Percentiles rank a stretch among this genome's conserved stretches.
Conservation (phyloP, 306 rosid genomes). For the Lathyrus aphaca region DNA sequence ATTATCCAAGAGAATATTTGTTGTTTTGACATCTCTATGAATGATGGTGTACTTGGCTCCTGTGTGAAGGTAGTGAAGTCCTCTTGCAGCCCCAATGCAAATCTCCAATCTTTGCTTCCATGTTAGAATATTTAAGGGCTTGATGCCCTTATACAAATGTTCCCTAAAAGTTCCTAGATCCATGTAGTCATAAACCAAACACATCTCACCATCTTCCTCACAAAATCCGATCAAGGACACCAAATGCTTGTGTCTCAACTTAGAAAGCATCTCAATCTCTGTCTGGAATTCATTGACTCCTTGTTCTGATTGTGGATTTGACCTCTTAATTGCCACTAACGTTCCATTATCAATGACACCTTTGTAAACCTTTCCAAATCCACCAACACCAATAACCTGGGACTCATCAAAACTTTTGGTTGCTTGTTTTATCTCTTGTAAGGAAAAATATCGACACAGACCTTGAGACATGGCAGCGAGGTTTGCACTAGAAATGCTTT, state of each 20-base stretch:
- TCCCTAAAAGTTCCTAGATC: slow-evolving; percentile 58
- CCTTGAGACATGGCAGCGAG: slow-evolving; percentile 53
- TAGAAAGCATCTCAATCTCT: slow-evolving; percentile 66
- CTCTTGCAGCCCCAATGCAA: slow-evolving; percentile 66
- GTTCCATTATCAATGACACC: slow-evolving; percentile 52
- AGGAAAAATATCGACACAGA: slow-evolving; percentile 56
- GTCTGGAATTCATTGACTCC: slow-evolving; percentile 64
- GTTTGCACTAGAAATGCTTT: slow-evolving; percentile 39
- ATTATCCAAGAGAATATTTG: slow-evolving; percentile 64
- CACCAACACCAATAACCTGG: slow-evolving; percentile 66
- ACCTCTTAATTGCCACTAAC: slow-evolving; percentile 57
- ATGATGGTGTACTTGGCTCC: slow-evolving; percentile 66
- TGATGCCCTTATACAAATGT: slow-evolving; percentile 56
- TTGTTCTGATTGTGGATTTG: slow-evolving; percentile 63
- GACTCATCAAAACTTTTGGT: slow-evolving; percentile 55
- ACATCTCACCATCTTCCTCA: slow-evolving; percentile 57
- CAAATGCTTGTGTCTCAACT: slow-evolving; percentile 64
- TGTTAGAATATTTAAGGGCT: slow-evolving; percentile 42
- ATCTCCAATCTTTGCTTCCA: slow-evolving; percentile 69
- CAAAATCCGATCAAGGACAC: slow-evolving; percentile 67
- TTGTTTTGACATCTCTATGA: slow-evolving; percentile 66
- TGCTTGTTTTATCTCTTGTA: slow-evolving; percentile 53
- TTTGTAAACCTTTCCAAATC: slow-evolving; percentile 66
- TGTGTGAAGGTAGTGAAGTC: slow-evolving; percentile 68
- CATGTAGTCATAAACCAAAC: slow-evolving; percentile 65